Conservation (phyloP, 2,329 filamentous ascomycete species). For the Botrytis cinerea region DNA sequence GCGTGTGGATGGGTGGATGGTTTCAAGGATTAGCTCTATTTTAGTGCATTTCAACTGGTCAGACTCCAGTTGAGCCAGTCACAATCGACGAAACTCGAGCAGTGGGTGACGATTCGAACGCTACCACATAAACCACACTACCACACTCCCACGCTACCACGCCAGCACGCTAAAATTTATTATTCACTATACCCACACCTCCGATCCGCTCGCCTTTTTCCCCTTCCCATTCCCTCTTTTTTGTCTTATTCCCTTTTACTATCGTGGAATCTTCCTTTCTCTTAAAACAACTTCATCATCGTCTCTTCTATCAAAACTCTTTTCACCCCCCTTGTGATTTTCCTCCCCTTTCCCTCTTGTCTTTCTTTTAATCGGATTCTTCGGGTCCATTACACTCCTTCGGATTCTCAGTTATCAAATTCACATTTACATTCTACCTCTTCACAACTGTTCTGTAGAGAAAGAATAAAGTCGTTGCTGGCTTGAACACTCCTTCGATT, state of each 20-base stretch:
- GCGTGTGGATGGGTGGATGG: constrained; percentile 6
- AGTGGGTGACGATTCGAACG: not conserved
- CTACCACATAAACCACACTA: not conserved
- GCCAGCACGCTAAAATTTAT: constrained; percentile 4
- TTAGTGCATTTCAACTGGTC: constrained; percentile 1
- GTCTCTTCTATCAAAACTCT: constrained; percentile 12
- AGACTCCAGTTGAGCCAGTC: not conserved
- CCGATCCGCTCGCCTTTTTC: constrained; percentile 15
- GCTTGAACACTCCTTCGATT: constrained; percentile 11
- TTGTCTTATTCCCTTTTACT: constrained; percentile 17
- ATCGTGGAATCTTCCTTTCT: constrained; percentile 21
- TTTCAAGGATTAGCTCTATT: constrained; percentile 6
- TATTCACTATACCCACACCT: constrained; percentile 13
- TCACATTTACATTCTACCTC: constrained; percentile 22
- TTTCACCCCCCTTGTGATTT: constrained; percentile 29
- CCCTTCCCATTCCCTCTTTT: constrained; percentile 22
- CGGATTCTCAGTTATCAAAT: constrained; percentile 34
- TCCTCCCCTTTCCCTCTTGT: constrained; percentile 40
- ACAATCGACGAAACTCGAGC: not conserved
- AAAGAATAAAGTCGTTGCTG: constrained; percentile 1
- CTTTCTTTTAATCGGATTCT: constrained; percentile 44
- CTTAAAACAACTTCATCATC: constrained; percentile 22
- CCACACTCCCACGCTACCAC: not conserved
- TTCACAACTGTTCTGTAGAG: not conserved
- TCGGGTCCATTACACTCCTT: constrained; percentile 49